Base-by-base conservation (phyloP, 331 rosid species). In the Telfairia occidentalis region DNA sequence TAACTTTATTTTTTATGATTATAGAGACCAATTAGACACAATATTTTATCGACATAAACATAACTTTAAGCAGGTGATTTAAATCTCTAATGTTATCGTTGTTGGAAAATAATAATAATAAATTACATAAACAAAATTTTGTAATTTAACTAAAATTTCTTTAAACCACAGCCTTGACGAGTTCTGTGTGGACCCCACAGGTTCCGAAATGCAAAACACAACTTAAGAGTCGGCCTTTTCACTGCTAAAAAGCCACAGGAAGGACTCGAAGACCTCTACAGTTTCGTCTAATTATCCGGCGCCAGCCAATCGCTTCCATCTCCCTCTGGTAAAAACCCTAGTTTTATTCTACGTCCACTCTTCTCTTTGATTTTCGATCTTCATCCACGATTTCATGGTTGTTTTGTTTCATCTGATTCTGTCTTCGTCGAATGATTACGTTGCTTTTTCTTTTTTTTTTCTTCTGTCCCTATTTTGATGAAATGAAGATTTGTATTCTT, bases 241-340 rank as follows among this genome's bases (percentile, higher is more conserved):
- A 35, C 28, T 19, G 28, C 71, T 16, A 34, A 34, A 34, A 18
- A 18, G 72, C 49, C n/a, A n/a, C 5, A 28, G 38, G 32, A 34
- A 55, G 63, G 19, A 58, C 6, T 3, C 72, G 45, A 64, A 64
- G 48, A 64, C 49, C 69, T 2, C 5, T 24, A 34, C 70, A 30
- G 21, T 16, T 34, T 16, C 70, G 0, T n/a, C n/a, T n/a, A n/a
- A 1, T 34, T 7, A 15, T 63, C 69, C 69, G 42, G 67, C 67
- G 67, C 26, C 37, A 61, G 8, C 26, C 70, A 63, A 35, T 35
- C 72, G 43, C 16, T 64, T 64, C 49, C n/a, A 64, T 64, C 29
- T 37, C 11, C 11, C 23, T 64, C 72, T 9, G 72, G 72, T 64
- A 63, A 37, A 19, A 64, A 64, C 49, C 71, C 72, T 64, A 64